Conservation (phyloP, 2,329 filamentous ascomycete genomes). For the Fusarium praegraminearum region DNA sequence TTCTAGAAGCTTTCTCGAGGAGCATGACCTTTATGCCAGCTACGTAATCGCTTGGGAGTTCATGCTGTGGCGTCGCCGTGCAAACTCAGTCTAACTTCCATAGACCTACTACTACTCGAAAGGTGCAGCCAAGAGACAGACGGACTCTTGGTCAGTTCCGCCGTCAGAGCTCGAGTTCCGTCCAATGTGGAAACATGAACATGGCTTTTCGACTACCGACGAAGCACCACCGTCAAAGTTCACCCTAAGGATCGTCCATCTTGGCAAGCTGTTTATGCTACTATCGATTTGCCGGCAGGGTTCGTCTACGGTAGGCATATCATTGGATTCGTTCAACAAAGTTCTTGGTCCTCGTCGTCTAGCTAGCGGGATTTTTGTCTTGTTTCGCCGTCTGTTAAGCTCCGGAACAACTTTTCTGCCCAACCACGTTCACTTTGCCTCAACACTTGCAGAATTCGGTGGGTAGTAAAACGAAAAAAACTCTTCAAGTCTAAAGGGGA, state of each 20-base stretch:
- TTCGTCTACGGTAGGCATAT: neutral
- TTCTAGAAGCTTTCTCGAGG: neutral
- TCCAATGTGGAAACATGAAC: neutral
- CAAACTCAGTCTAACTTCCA: neutral
- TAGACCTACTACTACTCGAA: neutral
- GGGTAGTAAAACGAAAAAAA: neutral
- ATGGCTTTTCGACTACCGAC: neutral
- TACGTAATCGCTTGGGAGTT: neutral
- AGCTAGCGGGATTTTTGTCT: conserved; percentile 4
- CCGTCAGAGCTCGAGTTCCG: neutral
- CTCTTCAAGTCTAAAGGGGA: neutral
- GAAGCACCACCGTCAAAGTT: neutral
- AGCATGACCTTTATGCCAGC: neutral
- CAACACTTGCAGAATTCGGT: neutral
- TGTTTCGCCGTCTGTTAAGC: conserved; percentile 1
- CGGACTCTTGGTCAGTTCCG: conserved; percentile 3
- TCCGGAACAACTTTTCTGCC: neutral
- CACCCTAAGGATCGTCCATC: neutral
- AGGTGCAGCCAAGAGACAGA: neutral
- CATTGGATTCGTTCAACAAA: neutral
- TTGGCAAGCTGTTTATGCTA: neutral
- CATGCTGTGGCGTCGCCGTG: neutral
- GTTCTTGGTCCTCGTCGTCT: neutral
- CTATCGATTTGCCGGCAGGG: neutral
- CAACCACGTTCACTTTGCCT: neutral